phyloP scores from a whole-genome alignment of 371 early-diverging fungal genomes.

The Chytridium lagenaria region DNA sequence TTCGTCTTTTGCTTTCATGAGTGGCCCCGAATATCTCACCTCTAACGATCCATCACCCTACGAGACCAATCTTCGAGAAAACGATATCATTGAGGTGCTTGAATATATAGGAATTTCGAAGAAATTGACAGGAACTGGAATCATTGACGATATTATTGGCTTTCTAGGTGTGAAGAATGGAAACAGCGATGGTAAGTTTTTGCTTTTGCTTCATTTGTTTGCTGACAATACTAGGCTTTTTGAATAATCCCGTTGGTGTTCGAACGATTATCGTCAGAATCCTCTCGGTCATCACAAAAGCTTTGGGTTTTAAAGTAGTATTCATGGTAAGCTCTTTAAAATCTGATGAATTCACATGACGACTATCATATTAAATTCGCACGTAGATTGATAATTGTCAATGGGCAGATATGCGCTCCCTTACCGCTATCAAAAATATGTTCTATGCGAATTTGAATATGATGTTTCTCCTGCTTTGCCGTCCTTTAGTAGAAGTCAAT shows the following conservation, averaged over 20 bases:
- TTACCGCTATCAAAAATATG: not conserved
- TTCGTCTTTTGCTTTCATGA: too few relatives aligned
- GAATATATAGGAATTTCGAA: slow-evolving; percentile 10
- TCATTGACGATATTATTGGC: not conserved
- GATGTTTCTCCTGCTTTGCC: not conserved
- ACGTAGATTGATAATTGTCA: slow-evolving; percentile 10
- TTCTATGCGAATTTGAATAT: not conserved
- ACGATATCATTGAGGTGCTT: too few relatives aligned
- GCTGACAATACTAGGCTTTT: too few relatives aligned
- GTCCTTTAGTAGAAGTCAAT: not conserved
- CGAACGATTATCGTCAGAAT: not conserved
- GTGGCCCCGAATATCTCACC: too few relatives aligned
- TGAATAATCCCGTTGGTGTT: not conserved
- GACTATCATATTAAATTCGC: too few relatives aligned
- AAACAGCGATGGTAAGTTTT: not conserved
- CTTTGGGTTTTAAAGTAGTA: not conserved
- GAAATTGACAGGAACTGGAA: not conserved
- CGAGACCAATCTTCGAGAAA: too few relatives aligned
- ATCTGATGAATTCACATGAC: too few relatives aligned
- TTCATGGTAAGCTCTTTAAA: too few relatives aligned
- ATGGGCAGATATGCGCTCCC: not conserved
- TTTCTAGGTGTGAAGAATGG: not conserved
- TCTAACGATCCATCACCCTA: too few relatives aligned
- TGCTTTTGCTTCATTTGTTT: not conserved
- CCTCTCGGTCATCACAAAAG: not conserved